Evolutionary conservation across 2,329 filamentous ascomycete species (phyloP).

Genomic region (Fusarium floridanum): DNA sequence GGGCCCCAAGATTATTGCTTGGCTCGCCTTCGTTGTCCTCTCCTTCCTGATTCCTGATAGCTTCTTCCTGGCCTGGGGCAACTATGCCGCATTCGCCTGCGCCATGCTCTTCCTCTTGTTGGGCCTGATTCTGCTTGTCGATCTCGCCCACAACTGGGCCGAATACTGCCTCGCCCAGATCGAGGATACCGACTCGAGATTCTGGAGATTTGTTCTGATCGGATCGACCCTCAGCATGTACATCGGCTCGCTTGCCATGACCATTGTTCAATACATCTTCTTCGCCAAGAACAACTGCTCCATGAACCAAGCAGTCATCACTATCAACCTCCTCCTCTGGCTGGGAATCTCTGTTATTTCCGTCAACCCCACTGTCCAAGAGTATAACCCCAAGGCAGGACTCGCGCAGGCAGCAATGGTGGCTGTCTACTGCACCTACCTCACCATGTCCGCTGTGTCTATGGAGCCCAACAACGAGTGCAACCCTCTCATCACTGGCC

Average conservation of each 20-base stretch:
- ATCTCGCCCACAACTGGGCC: conserved; percentile 96
- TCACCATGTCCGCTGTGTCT: conserved; percentile 97
- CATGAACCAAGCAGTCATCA: conserved; percentile 98
- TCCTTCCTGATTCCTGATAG: conserved; percentile 96
- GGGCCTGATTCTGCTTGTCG: conserved; percentile 91
- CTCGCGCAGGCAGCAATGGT: conserved; percentile 98
- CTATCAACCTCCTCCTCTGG: conserved; percentile 90
- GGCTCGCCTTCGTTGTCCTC: conserved; percentile 87
- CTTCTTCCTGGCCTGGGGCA: conserved; percentile 97
- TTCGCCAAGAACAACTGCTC: conserved; percentile 85
- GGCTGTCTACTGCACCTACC: conserved; percentile 96
- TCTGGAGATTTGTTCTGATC: conserved; percentile 90
- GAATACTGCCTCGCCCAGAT: conserved; percentile 96
- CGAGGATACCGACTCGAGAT: conserved; percentile 84
- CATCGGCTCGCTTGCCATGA: conserved; percentile 90
- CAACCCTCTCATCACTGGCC: conserved; percentile 90
- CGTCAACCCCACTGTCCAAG: conserved; percentile 90
- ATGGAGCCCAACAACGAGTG: conserved; percentile 98
- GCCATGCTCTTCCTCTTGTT: conserved; percentile 95
- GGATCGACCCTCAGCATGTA: conserved; percentile 97
- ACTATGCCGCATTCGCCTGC: conserved; percentile 88
- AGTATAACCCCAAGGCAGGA: conserved; percentile 91
- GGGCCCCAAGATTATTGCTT: conserved; percentile 94
- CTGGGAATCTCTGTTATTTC: conserved; percentile 85
- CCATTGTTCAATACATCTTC: conserved; percentile 96